phyloP scores from a whole-genome alignment of 345 rosid genomes.

The Arabis alpina region DNA sequence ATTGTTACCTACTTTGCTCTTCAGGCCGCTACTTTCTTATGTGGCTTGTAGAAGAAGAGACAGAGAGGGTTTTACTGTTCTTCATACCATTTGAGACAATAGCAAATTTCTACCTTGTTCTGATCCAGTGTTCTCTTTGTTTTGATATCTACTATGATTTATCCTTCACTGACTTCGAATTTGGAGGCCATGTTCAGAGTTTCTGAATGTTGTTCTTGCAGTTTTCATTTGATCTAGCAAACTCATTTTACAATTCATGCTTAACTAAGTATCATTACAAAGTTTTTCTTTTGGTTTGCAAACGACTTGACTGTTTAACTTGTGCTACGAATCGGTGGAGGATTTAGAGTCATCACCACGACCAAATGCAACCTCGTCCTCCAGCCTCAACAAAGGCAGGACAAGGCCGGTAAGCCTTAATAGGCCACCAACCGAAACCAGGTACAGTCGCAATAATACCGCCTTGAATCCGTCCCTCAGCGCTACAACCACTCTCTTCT shows the following conservation, averaged over 20 bases:
- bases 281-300: no score
- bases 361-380: constrained; percentile 86
- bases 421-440: constrained; percentile 99
- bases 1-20: constrained; percentile 91
- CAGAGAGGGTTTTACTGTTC: not conserved
- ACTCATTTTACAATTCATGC: no score
- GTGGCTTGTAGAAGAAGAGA: constrained; percentile 48
- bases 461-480: constrained; percentile 95
- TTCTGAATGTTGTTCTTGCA: no score
- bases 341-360: constrained; percentile 42
- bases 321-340: constrained; percentile 16
- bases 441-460: constrained; percentile 85
- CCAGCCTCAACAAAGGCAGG: constrained; percentile 88
- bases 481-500: constrained; percentile 85
- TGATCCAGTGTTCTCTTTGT: no score
- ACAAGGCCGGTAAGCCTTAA: constrained; percentile 94
- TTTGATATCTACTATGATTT: not conserved
- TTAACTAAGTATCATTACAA: no score
- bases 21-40: constrained; percentile 85
- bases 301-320: no score
- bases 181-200: no score
- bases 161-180: not conserved
- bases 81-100: not conserved
- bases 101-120: no score
- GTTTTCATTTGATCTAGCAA: no score